Conservation (phyloP, 1,284 basidiomycete species). For the Cutaneotrichosporon sp. region DNA sequence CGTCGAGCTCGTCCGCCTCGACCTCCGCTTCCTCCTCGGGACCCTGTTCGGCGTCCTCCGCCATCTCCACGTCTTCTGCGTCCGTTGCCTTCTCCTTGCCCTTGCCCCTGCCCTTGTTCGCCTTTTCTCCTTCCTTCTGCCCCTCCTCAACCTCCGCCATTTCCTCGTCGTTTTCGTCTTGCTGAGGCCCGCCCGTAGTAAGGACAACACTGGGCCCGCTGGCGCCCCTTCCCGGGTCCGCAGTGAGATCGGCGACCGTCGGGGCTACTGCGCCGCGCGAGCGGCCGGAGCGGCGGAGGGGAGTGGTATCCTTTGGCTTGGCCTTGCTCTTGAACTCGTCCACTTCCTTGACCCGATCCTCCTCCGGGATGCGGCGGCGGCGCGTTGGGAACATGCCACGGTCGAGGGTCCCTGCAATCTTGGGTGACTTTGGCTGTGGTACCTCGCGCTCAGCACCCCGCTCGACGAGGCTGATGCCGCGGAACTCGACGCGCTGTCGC, state of each 20-base stretch:
- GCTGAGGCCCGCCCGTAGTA: not conserved
- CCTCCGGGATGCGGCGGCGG: constrained; percentile 1
- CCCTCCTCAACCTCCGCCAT: not conserved
- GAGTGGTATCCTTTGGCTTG: not conserved
- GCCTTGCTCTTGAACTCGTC: not conserved
- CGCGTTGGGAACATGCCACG: constrained; percentile 24
- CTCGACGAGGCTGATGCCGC: constrained; percentile 31
- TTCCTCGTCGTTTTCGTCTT: not conserved
- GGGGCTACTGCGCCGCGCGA: not conserved
- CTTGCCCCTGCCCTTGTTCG: not conserved
- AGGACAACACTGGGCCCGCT: not conserved
- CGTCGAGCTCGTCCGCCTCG: not conserved
- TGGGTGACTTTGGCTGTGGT: not conserved
- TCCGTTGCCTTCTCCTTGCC: not conserved
- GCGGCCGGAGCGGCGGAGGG: not conserved
- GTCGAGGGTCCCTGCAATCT: not conserved
- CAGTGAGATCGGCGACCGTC: not conserved
- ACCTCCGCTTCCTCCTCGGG: not conserved
- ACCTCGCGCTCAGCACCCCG: constrained; percentile 6
- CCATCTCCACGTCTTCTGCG: not conserved
- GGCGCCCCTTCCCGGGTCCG: not conserved
- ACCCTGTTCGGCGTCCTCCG: not conserved
- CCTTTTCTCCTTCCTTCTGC: too few species aligned
- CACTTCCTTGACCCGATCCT: not conserved
- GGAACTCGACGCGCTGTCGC: constrained; percentile 37